A percentile compares a stretch with the other conserved stretches of the same genome.
Evolutionary conservation across 169 alveolate species (phyloP).

Genomic region (Babesia caballi): DNA sequence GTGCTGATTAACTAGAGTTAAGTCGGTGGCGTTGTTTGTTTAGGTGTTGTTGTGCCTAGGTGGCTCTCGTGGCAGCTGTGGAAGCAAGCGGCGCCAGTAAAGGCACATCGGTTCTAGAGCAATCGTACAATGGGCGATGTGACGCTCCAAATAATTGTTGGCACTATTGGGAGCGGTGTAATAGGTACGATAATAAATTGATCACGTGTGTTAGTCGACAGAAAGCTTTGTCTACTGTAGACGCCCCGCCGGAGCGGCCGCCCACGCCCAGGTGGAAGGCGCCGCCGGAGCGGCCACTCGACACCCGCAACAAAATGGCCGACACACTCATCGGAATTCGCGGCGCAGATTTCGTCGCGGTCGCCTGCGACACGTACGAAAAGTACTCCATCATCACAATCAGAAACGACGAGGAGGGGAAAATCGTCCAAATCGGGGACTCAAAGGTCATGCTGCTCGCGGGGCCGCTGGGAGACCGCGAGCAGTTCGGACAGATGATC

Average conservation of each 20-base stretch:
- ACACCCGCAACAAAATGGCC: slow-evolving; percentile 63
- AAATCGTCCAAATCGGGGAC: slow-evolving; percentile 71
- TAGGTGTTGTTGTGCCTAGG: too few relatives aligned
- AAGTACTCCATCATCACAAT: slow-evolving; percentile 73
- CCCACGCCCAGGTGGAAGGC: background rate
- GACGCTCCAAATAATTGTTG: too few relatives aligned
- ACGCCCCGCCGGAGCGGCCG: background rate
- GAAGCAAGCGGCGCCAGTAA: too few relatives aligned
- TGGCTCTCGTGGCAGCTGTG: too few relatives aligned
- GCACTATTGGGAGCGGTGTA: too few relatives aligned
- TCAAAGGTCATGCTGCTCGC: slow-evolving; percentile 78
- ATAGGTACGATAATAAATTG: too few relatives aligned
- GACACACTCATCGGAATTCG: slow-evolving; percentile 81
- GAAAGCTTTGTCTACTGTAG: background rate
- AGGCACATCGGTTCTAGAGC: too few relatives aligned
- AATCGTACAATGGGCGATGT: too few relatives aligned
- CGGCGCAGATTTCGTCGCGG: slow-evolving; percentile 78
- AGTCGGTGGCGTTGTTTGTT: too few relatives aligned
- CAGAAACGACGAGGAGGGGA: slow-evolving; percentile 73
- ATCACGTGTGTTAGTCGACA: too few relatives aligned
- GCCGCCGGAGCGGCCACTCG: background rate
- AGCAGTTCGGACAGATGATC: slow-evolving; percentile 81
- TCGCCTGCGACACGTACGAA: slow-evolving; percentile 80
- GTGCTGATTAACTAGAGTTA: too few relatives aligned
- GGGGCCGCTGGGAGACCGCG: slow-evolving; percentile 84